These are phyloP conservation scores for Carex sylvatica DNA, from an alignment of 202 grass and related monocot genomes.

Conservation along the genomic window DNA sequence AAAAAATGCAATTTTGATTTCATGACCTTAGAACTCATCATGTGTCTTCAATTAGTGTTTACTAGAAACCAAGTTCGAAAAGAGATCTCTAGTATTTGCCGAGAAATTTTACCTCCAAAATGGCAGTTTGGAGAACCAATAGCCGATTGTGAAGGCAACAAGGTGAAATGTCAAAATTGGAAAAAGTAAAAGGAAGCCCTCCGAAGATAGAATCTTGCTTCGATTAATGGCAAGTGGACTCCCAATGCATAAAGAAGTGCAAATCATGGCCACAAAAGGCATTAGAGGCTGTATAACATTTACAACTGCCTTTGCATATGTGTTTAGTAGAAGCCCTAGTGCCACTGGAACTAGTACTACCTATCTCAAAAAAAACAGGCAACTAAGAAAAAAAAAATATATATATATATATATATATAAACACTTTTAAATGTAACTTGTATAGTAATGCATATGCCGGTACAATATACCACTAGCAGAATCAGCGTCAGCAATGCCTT, in stretches of 20 bases:
- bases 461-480: background rate
- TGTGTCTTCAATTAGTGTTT: background rate
- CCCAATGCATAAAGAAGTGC: conserved; percentile 86
- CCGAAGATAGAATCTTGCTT: conserved; percentile 65
- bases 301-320: conserved; percentile 69
- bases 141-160: conserved; percentile 58
- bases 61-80: background rate
- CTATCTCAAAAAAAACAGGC: conserved; percentile 30
- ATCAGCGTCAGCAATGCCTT: background rate
- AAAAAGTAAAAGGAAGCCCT: conserved; percentile 67
- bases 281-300: conserved; percentile 67
- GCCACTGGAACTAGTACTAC: conserved; percentile 82
- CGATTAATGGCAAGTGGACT: conserved; percentile 90
- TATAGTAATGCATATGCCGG: background rate
- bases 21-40: background rate
- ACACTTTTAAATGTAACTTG: background rate
- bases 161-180: conserved; percentile 82
- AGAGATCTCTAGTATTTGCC: background rate
- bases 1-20: background rate
- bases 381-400: background rate
- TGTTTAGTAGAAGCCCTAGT: conserved; percentile 80
- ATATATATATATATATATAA: background rate
- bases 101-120: conserved; percentile 47
- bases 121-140: conserved; percentile 86
- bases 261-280: conserved; percentile 90